Evolutionary conservation across 148 eudicot genomes (phyloP).

Genomic region (Arctostaphylos glauca): DNA sequence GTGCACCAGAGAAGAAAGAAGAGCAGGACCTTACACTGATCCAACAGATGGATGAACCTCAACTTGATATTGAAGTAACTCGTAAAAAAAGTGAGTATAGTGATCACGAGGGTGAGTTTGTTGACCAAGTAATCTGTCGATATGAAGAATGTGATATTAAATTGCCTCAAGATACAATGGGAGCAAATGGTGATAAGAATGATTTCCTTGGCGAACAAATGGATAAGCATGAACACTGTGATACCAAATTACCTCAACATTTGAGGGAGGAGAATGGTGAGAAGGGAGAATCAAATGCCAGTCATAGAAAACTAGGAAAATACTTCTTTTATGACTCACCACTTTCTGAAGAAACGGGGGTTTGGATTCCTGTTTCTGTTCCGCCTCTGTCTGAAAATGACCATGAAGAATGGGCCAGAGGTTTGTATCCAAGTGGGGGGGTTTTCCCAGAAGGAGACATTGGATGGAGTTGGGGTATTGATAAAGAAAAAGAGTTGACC

Average conservation of each 20-base stretch:
- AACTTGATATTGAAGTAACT: not conserved
- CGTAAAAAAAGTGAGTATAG: not conserved
- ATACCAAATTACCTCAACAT: slow-evolving; percentile 14
- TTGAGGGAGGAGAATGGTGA: slow-evolving; percentile 14
- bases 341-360: slow-evolving; percentile 56
- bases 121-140: not conserved
- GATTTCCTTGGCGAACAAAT: not conserved
- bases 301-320: slow-evolving; percentile 27
- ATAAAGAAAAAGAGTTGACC: slow-evolving; percentile 53
- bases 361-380: slow-evolving; percentile 71
- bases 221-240: slow-evolving; percentile 1
- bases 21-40: slow-evolving; percentile 5
- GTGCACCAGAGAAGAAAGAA: not conserved
- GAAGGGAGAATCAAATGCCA: slow-evolving; percentile 15
- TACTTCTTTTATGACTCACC: slow-evolving; percentile 65
- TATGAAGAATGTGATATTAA: slow-evolving; percentile 12
- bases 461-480: slow-evolving; percentile 35
- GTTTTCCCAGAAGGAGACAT: slow-evolving; percentile 38
- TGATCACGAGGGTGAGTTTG: slow-evolving; percentile 8
- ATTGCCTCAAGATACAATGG: not conserved
- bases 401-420: slow-evolving; percentile 57
- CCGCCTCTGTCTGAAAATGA: slow-evolving; percentile 58
- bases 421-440: slow-evolving; percentile 49
- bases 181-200: not conserved
- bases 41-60: slow-evolving; percentile 2